phyloP scores from a whole-genome alignment of 2,329 filamentous ascomycete species.

The Diplodia mutila region DNA sequence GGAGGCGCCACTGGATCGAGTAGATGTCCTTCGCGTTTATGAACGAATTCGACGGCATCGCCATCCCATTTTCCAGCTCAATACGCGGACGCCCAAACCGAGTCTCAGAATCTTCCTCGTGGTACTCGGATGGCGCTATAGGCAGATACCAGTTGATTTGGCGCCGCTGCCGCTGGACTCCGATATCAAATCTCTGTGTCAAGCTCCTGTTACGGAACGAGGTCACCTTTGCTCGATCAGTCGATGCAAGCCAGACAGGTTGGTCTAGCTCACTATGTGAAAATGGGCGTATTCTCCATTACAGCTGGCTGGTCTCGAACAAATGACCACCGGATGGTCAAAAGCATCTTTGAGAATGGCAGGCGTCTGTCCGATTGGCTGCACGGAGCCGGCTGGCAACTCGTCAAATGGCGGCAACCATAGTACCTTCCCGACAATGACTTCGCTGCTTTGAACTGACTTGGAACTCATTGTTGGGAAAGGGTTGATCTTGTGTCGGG shows the following conservation, averaged over 20 bases:
- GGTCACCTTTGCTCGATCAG: conserved; percentile 35
- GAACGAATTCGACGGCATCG: conserved; percentile 39
- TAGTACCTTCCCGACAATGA: conserved; percentile 4
- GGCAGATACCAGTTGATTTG: conserved; percentile 41
- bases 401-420: conserved; percentile 10
- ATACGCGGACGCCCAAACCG: not conserved
- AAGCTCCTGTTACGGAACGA: conserved; percentile 41
- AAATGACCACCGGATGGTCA: conserved; percentile 39
- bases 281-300: conserved; percentile 36
- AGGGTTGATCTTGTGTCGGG: not conserved
- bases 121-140: conserved; percentile 37
- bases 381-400: not conserved
- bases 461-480: not conserved
- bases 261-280: conserved; percentile 36
- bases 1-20: conserved; percentile 37
- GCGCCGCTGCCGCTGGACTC: conserved; percentile 34
- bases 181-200: conserved; percentile 36
- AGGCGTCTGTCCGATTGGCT: conserved; percentile 1
- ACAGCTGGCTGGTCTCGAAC: conserved; percentile 36
- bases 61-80: conserved; percentile 31
- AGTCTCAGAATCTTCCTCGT: conserved; percentile 37
- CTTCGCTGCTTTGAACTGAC: not conserved
- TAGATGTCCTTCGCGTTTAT: conserved; percentile 42
- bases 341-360: conserved; percentile 34
- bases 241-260: not conserved